A percentile compares a stretch with the other conserved stretches of the same genome.
Evolutionary conservation across 1,139 yeast genomes (phyloP).

Genomic region (Candida albicans): DNA sequence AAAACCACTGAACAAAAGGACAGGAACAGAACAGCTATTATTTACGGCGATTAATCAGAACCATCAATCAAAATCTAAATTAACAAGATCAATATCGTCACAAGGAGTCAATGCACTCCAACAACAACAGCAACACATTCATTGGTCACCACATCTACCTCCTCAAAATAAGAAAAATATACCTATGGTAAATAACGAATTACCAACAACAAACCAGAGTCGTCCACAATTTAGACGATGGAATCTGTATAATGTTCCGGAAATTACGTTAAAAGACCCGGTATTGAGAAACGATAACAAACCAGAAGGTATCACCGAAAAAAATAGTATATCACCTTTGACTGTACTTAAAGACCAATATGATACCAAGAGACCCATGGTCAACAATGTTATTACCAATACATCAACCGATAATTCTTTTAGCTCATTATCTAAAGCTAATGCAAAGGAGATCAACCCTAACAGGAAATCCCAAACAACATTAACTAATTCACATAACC

Average conservation of each 20-base stretch:
- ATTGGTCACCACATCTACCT: background rate
- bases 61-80: conserved; percentile 7
- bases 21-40: conserved; percentile 5
- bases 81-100: conserved; percentile 11
- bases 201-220: background rate
- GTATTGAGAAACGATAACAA: background rate
- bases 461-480: background rate
- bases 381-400: conserved; percentile 4
- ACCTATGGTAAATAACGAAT: conserved; percentile 6
- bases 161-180: conserved; percentile 10
- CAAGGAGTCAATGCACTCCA: conserved; percentile 5
- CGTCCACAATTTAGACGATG: conserved; percentile 25
- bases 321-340: conserved; percentile 27
- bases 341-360: conserved; percentile 32
- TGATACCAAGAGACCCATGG: conserved; percentile 25
- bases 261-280: conserved; percentile 1
- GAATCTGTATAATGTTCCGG: conserved; percentile 19
- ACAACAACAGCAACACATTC: conserved; percentile 1
- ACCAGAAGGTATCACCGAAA: background rate
- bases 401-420: conserved; percentile 25
- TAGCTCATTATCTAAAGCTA: conserved; percentile 7
- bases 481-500: conserved; percentile 2
- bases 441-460: background rate
- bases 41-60: conserved; percentile 15
- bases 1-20: background rate